A percentile compares a stretch with the other conserved stretches of the same genome.
Evolutionary conservation across 345 rosid species (phyloP).

Genomic region (Corymbia maculata): DNA sequence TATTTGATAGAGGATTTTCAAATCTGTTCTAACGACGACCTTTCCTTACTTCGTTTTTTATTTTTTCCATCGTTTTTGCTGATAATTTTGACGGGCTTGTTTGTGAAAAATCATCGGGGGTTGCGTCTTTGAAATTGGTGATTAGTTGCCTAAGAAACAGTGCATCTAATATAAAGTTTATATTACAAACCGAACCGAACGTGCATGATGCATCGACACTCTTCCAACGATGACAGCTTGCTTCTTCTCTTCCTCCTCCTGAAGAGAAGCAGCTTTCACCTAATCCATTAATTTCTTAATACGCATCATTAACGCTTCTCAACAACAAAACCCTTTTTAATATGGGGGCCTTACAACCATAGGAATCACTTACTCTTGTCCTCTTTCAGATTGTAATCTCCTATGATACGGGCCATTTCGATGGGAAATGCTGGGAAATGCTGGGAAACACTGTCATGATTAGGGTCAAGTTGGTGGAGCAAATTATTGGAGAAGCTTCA

Average conservation of each 20-base stretch:
- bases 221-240: background rate
- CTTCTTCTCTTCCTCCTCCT: background rate
- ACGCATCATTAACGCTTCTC: background rate
- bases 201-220: background rate
- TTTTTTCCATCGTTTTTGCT: background rate
- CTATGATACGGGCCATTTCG: background rate
- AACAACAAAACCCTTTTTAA: background rate
- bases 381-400: background rate
- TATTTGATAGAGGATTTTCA: background rate
- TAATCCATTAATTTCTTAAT: background rate
- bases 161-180: background rate
- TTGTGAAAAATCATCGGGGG: background rate
- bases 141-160: background rate
- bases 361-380: background rate
- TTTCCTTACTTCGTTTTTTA: background rate
- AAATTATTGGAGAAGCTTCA: background rate
- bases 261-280: background rate
- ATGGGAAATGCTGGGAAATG: background rate
- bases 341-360: background rate
- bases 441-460: background rate
- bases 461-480: background rate
- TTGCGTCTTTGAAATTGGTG: background rate
- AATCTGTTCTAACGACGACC: background rate
- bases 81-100: background rate
- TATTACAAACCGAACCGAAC: background rate